A percentile compares a stretch with the other conserved stretches of the same genome.
Evolutionary conservation across 2,329 filamentous ascomycete genomes (phyloP).

Genomic region (Phaeomoniella chlamydospora): DNA sequence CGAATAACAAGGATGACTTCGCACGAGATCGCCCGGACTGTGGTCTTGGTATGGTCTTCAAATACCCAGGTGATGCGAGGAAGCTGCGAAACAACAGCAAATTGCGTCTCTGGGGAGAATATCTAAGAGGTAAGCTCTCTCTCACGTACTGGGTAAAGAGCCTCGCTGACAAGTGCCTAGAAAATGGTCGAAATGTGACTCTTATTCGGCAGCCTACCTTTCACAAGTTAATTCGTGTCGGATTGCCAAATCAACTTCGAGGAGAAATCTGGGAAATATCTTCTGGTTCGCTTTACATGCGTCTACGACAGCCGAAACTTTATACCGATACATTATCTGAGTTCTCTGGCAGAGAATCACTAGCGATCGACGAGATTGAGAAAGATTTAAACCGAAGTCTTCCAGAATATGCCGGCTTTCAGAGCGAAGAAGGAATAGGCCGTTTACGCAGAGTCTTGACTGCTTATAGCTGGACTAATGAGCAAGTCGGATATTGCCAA

Average conservation of each 20-base stretch:
- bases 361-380: constrained; percentile 97
- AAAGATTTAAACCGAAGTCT: constrained; percentile 94
- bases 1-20: constrained; percentile 25
- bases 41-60: constrained; percentile 80
- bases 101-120: constrained; percentile 95
- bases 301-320: constrained; percentile 70
- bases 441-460: constrained; percentile 80
- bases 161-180: constrained; percentile 21
- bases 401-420: constrained; percentile 93
- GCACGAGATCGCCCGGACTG: constrained; percentile 62
- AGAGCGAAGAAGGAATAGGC: constrained; percentile 88
- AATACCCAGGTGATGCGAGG: constrained; percentile 86
- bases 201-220: constrained; percentile 92
- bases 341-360: constrained; percentile 70
- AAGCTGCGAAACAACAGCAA: constrained; percentile 92
- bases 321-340: constrained; percentile 76
- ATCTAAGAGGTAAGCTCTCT: constrained; percentile 45
- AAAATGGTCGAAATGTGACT: constrained; percentile 87
- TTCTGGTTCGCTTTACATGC: constrained; percentile 78
- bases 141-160: background rate
- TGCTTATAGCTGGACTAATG: constrained; percentile 93
- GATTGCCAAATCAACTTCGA: constrained; percentile 78
- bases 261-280: constrained; percentile 95
- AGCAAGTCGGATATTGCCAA: constrained; percentile 94
- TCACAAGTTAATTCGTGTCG: constrained; percentile 91